Percentiles rank a stretch among this genome's conserved stretches.
Conservation (phyloP, 345 rosid genomes). For the Crucihimalaya himalaica region DNA sequence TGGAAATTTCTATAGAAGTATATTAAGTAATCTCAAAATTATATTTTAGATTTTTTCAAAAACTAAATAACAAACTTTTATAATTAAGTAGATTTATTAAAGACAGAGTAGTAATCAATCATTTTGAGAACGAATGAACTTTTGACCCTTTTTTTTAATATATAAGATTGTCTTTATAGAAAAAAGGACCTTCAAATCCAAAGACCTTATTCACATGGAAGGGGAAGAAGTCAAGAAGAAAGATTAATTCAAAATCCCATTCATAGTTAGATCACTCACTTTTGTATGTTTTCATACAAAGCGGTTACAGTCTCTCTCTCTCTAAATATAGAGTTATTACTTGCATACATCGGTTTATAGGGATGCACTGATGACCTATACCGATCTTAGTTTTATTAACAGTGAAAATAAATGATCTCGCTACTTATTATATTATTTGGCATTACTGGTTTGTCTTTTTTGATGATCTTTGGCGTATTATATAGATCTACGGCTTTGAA, state of each 20-base stretch:
- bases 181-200: no score
- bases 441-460: slow-evolving; percentile 17
- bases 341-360: slow-evolving; percentile 21
- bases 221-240: no score
- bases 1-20: no score
- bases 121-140: no score
- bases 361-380: slow-evolving; percentile 7
- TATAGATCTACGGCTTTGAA: not conserved
- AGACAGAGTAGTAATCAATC: no score
- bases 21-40: no score
- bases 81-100: no score
- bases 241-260: not conserved
- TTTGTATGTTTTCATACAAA: slow-evolving; percentile 22
- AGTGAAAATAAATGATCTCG: not conserved
- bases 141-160: no score
- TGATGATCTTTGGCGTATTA: not conserved
- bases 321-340: slow-evolving; percentile 17
- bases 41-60: no score
- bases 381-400: slow-evolving; percentile 36
- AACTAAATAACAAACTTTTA: no score
- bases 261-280: slow-evolving; percentile 32
- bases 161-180: no score
- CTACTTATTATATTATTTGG: slow-evolving; percentile 5
- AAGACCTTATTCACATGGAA: no score
- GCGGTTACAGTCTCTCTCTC: slow-evolving; percentile 32